A percentile compares a stretch with the other conserved stretches of the same genome.
Evolutionary conservation across 2,329 filamentous ascomycete species (phyloP).

Genomic region (Aspergillus luchuensis): DNA sequence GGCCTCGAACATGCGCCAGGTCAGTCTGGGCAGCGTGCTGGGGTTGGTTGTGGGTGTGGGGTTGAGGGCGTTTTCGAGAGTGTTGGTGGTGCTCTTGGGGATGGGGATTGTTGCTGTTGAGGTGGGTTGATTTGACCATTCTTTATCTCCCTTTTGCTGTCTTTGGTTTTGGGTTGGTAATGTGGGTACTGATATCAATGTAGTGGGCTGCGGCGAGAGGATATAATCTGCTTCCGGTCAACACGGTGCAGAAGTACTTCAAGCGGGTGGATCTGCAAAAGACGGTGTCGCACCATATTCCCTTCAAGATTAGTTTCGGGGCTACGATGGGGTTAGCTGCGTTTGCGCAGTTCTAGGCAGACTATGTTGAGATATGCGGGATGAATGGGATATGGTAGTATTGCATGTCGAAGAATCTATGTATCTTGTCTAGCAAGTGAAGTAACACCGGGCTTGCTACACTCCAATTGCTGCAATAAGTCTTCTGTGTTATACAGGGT

Average conservation of each 20-base stretch:
- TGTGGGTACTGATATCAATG: not conserved
- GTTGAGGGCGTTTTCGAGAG: slow-evolving; percentile 48
- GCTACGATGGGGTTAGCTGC: slow-evolving; percentile 48
- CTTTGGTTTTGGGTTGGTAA: not conserved
- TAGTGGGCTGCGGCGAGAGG: slow-evolving; percentile 51
- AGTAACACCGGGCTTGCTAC: not conserved
- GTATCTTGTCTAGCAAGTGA: not conserved
- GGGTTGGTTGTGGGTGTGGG: slow-evolving; percentile 47
- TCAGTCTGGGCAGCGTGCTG: slow-evolving; percentile 49
- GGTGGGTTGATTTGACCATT: slow-evolving; percentile 32
- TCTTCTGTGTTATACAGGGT: slow-evolving; percentile 28
- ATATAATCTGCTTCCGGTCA: slow-evolving; percentile 47
- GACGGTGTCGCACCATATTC: slow-evolving; percentile 42
- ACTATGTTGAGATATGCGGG: not conserved
- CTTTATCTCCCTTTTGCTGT: not conserved
- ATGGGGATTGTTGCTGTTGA: slow-evolving; percentile 48
- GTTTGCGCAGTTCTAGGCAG: slow-evolving; percentile 44
- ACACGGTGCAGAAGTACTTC: slow-evolving; percentile 44
- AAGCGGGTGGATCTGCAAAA: slow-evolving; percentile 44
- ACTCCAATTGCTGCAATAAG: not conserved
- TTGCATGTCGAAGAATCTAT: not conserved
- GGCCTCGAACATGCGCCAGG: slow-evolving; percentile 44
- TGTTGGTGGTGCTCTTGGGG: slow-evolving; percentile 47
- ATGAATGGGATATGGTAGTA: not conserved
- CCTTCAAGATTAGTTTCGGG: slow-evolving; percentile 52